A percentile compares a stretch with the other conserved stretches of the same genome.
Evolutionary conservation across 2,329 filamentous ascomycete genomes (phyloP).

Genomic region (Calonectria pseudoturangicola): DNA sequence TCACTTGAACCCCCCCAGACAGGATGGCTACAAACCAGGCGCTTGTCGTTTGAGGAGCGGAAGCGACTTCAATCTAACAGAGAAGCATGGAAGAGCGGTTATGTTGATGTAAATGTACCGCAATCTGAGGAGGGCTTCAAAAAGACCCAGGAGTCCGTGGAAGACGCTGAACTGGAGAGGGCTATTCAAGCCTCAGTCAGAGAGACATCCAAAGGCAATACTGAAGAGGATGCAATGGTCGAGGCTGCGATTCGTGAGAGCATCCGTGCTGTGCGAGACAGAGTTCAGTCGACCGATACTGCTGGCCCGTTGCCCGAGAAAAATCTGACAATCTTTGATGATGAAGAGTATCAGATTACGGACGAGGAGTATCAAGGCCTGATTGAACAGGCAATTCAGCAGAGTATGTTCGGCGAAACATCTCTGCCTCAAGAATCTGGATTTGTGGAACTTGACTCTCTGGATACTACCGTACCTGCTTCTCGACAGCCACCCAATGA

Average conservation of each 20-base stretch:
- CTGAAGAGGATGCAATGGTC: constrained; percentile 81
- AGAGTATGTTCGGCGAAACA: constrained; percentile 64
- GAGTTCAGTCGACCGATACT: constrained; percentile 53
- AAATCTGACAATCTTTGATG: constrained; percentile 59
- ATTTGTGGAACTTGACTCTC: constrained; percentile 43
- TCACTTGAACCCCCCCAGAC: constrained; percentile 60
- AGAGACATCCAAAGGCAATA: constrained; percentile 81
- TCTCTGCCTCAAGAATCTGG: constrained; percentile 47
- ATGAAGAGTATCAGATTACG: constrained; percentile 67
- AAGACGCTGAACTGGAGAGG: constrained; percentile 80
- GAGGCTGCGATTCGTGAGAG: constrained; percentile 85
- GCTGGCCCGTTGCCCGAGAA: constrained; percentile 52
- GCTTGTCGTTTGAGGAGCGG: constrained; percentile 70
- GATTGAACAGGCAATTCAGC: constrained; percentile 73
- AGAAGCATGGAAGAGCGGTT: constrained; percentile 62
- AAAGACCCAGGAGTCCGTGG: constrained; percentile 48
- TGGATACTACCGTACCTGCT: background rate
- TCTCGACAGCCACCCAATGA: constrained; percentile 25
- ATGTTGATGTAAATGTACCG: constrained; percentile 45
- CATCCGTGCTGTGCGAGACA: constrained; percentile 72
- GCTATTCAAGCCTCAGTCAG: constrained; percentile 82
- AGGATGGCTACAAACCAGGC: constrained; percentile 70
- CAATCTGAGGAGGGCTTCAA: constrained; percentile 41
- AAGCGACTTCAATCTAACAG: constrained; percentile 70
- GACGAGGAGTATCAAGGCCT: constrained; percentile 76